Conservation (phyloP, 768 basidiomycete species). For the Kwoniella pini region DNA sequence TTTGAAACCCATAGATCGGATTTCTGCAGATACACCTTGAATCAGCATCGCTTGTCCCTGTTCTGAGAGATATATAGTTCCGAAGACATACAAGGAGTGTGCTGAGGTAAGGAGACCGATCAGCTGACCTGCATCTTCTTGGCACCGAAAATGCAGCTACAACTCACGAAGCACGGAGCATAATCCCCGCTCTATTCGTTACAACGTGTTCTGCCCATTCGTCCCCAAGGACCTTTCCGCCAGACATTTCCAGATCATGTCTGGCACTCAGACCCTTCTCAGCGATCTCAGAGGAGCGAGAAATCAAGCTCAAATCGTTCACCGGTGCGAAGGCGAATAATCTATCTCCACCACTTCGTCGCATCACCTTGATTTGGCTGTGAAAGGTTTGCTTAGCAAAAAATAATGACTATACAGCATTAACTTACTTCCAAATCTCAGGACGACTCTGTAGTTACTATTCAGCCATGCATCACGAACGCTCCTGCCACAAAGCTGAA, state of each 20-base stretch:
- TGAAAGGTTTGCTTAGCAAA: neutral
- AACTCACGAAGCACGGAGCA: constrained; percentile 78
- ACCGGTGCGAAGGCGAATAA: constrained; percentile 90
- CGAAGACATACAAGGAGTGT: constrained; percentile 8
- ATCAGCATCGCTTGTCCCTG: neutral
- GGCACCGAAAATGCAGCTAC: neutral
- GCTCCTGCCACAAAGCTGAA: constrained; percentile 2
- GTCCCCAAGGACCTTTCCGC: constrained; percentile 85
- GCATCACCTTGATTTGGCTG: constrained; percentile 82
- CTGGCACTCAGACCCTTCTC: constrained; percentile 54
- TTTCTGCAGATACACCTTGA: constrained; percentile 60
- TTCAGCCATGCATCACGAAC: neutral
- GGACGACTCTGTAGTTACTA: constrained; percentile 63
- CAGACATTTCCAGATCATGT: constrained; percentile 67
- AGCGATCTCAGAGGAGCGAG: constrained; percentile 37
- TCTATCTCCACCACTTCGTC: constrained; percentile 75
- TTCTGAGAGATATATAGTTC: neutral
- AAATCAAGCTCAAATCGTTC: constrained; percentile 70
- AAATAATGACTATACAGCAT: too few species aligned
- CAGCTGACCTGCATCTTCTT: neutral
- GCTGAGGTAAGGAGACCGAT: neutral
- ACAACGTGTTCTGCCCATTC: constrained; percentile 95
- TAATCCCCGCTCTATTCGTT: constrained; percentile 90
- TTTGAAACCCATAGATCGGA: constrained; percentile 81
- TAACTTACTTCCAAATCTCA: constrained; percentile 86